Evolutionary conservation across 129 eudicot genomes (phyloP), one percentile per base, ranked within the genome.

Genomic region (Rutidosis leptorrhynchoides): DNA sequence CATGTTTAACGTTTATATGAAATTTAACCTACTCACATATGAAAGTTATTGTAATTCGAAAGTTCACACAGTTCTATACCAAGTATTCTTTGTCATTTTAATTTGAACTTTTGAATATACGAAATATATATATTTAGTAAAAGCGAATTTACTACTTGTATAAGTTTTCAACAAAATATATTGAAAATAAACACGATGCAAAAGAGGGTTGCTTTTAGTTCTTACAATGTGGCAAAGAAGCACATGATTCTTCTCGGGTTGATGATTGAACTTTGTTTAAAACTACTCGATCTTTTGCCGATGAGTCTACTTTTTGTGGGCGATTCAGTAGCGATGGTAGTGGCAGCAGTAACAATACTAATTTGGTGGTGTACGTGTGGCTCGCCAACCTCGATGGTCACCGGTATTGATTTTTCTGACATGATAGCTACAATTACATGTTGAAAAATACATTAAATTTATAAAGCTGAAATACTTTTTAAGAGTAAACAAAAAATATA

Each of bases 171-270:
- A 7, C 40, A 32, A 32, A 7, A 9, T 7, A 32, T 32, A 7
- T 6, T 1, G 28, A 21, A 19, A 15, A 22, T 7, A 59, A 14
- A 25, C 12, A 56, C 14, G 27, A 25, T 25, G 28, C 20, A 25
- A 28, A 23, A 26, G 17, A 64, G 43, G 46, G 58, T 35, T 59
- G 29, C 35, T 78, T 95, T 87, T 79, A 90, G 29, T 43, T 78
- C 97, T 87, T 79, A 90, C 97, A 90, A 63, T 37, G 92, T 84
- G 56, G 95, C 95, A 48, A 87, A 90, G 78, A 90, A 67, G 82
- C 87, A 65, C 19, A 90, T 77, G 67, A 90, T 84, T 77, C 92
- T 87, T 68, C 87, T 74, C 7, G 97, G 95, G 19, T 83, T 84
- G 53, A 79, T 32, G 52, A 77, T 58, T 2, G 84, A 60, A 45